Conservation (phyloP, 2,329 filamentous ascomycete genomes). For the Arthroderma uncinatum region DNA sequence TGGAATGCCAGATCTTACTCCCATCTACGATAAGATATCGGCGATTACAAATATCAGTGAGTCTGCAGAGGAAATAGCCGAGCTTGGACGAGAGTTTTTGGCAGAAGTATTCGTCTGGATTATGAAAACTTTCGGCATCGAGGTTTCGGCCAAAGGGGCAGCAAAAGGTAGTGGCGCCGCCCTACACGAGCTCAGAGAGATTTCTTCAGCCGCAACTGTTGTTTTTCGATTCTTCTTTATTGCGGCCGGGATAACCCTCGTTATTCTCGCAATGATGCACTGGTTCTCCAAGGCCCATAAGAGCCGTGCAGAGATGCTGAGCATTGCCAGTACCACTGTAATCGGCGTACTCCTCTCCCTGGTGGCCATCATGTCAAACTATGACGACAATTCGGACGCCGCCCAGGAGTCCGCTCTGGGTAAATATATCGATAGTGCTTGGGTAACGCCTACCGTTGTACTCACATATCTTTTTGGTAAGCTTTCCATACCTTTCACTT, state of each 20-base stretch:
- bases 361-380: conserved; percentile 7
- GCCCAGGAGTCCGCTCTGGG: background rate
- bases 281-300: conserved; percentile 19
- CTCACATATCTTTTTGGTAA: background rate
- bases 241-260: conserved; percentile 27
- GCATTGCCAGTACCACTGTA: conserved; percentile 9
- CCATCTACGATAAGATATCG: conserved; percentile 8
- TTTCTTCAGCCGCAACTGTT: background rate
- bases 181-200: background rate
- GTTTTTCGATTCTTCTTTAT: conserved; percentile 29
- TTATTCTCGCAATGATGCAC: conserved; percentile 24
- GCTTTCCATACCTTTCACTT: background rate
- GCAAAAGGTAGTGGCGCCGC: background rate
- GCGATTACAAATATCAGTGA: background rate
- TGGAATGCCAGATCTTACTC: conserved; percentile 9
- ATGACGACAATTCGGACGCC: background rate
- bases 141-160: background rate
- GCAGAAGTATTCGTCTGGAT: conserved; percentile 9
- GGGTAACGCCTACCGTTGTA: background rate
- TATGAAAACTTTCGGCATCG: conserved; percentile 11
- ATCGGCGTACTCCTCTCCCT: conserved; percentile 11
- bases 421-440: background rate
- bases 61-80: background rate
- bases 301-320: conserved; percentile 15
- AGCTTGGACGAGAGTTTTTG: conserved; percentile 5